Conservation (phyloP, 139 green algal species). For the Choricystis sp. region DNA sequence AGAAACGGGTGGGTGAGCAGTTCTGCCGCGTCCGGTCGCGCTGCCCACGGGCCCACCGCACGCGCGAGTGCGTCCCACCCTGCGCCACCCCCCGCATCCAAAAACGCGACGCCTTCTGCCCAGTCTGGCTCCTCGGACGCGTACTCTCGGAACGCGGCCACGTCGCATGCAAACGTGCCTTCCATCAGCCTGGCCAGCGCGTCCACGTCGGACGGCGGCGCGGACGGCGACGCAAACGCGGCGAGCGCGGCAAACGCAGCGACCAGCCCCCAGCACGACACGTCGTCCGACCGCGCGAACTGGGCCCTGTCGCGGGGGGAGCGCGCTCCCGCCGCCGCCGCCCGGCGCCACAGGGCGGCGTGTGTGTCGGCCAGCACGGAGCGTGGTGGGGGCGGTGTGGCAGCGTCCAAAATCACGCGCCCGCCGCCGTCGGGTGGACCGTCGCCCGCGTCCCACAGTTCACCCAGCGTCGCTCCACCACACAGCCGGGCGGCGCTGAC, state of each 20-base stretch:
- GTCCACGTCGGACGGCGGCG: too few species aligned
- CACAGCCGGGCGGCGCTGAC: background rate
- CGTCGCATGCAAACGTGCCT: background rate
- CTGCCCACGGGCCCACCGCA: background rate
- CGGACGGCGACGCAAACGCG: too few species aligned
- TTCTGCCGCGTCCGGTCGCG: background rate
- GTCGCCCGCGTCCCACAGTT: background rate
- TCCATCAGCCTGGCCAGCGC: background rate
- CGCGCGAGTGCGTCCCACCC: background rate
- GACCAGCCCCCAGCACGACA: too few species aligned
- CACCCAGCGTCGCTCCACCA: background rate
- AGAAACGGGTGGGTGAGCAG: background rate
- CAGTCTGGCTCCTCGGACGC: background rate
- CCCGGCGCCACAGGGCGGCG: too few species aligned
- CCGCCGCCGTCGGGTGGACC: too few species aligned
- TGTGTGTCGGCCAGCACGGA: too few species aligned
- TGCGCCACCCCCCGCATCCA: background rate
- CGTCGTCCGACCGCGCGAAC: too few species aligned
- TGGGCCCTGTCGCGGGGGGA: too few species aligned
- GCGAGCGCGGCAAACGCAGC: too few species aligned
- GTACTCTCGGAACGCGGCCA: background rate
- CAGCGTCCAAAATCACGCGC: too few species aligned
- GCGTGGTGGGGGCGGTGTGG: too few species aligned
- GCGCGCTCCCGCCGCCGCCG: too few species aligned
- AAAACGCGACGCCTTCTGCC: background rate